These are phyloP conservation scores for Coemansia sp. DNA, from an alignment of 192 early-diverging fungal genomes.

Conservation along the genomic window DNA sequence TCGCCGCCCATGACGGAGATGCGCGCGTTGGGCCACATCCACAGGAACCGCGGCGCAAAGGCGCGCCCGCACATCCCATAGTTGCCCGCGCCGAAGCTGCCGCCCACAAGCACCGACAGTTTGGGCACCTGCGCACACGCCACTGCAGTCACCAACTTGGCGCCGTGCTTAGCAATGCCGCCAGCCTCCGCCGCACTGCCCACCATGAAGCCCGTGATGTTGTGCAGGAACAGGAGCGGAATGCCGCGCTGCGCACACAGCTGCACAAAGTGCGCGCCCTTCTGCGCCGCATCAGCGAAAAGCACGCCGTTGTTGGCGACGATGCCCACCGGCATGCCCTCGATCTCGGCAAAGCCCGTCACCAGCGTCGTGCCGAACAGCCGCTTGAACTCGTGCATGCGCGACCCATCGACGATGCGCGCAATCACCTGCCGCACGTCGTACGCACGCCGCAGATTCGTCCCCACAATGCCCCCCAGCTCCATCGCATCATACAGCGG, in stretches of 20 bases:
- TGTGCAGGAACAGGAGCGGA: slow-evolving; percentile 91
- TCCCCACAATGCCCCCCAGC: slow-evolving; percentile 92
- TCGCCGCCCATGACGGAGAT: slow-evolving; percentile 99
- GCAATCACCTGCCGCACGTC: slow-evolving; percentile 93
- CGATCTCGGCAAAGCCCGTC: slow-evolving; percentile 88
- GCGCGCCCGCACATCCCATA: slow-evolving; percentile 98
- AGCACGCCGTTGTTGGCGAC: slow-evolving; percentile 96
- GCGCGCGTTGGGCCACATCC: slow-evolving; percentile 94
- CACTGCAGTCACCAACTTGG: slow-evolving; percentile 94
- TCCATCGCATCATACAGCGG: slow-evolving; percentile 83
- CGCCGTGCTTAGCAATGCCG: slow-evolving; percentile 97
- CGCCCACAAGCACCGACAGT: slow-evolving; percentile 81
- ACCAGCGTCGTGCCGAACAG: slow-evolving; percentile 87
- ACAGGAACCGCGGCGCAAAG: slow-evolving; percentile 90
- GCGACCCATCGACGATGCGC: slow-evolving; percentile 89
- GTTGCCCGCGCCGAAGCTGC: slow-evolving; percentile 86
- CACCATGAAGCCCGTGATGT: slow-evolving; percentile 98
- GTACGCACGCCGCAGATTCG: slow-evolving; percentile 84
- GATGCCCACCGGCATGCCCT: slow-evolving; percentile 91
- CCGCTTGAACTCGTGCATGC: slow-evolving; percentile 92
- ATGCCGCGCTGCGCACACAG: slow-evolving; percentile 86
- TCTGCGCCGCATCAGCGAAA: slow-evolving; percentile 90
- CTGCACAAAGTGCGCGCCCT: slow-evolving; percentile 96
- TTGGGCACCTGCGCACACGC: slow-evolving; percentile 92
- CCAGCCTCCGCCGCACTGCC: slow-evolving; percentile 90